Percentiles rank a stretch among this genome's conserved stretches.
Evolutionary conservation across 441 rosid genomes (phyloP).

Genomic region (Biscutella laevigata): DNA sequence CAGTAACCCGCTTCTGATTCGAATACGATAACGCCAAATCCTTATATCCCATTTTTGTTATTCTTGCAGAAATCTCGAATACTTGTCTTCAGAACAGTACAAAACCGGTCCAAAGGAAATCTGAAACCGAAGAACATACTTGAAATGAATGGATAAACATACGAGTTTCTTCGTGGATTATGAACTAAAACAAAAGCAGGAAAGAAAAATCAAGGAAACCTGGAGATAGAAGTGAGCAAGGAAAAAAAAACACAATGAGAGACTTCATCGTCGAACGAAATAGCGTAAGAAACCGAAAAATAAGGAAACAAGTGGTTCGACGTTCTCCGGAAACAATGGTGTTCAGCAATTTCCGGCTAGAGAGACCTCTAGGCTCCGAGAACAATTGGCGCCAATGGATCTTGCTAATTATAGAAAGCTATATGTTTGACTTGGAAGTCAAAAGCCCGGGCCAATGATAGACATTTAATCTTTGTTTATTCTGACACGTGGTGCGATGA

Average conservation of each 20-base stretch:
- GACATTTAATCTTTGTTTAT: not conserved
- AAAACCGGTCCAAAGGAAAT: no score
- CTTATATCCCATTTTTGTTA: slow-evolving; percentile 62
- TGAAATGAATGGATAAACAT: no score
- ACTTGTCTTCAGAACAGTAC: no score
- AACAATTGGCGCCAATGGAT: not conserved
- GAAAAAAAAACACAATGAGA: no score
- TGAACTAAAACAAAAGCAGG: no score
- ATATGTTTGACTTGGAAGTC: not conserved
- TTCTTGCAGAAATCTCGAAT: no score
- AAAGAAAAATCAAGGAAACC: no score
- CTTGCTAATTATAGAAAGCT: slow-evolving; percentile 18
- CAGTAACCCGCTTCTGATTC: slow-evolving; percentile 45
- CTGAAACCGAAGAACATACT: no score
- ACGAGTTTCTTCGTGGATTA: no score
- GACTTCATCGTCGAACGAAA: no score
- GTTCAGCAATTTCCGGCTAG: slow-evolving; percentile 12
- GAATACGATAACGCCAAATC: slow-evolving; percentile 57
- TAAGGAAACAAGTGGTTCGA: slow-evolving; percentile 14
- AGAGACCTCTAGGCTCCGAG: not conserved
- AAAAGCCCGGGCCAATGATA: not conserved
- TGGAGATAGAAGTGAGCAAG: no score
- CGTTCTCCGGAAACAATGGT: slow-evolving; percentile 5
- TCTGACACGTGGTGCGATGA: not conserved
- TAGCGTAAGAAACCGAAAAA: slow-evolving; percentile 3